phyloP scores from a whole-genome alignment of 768 basidiomycete genomes.

The Termitomyces sp. region DNA sequence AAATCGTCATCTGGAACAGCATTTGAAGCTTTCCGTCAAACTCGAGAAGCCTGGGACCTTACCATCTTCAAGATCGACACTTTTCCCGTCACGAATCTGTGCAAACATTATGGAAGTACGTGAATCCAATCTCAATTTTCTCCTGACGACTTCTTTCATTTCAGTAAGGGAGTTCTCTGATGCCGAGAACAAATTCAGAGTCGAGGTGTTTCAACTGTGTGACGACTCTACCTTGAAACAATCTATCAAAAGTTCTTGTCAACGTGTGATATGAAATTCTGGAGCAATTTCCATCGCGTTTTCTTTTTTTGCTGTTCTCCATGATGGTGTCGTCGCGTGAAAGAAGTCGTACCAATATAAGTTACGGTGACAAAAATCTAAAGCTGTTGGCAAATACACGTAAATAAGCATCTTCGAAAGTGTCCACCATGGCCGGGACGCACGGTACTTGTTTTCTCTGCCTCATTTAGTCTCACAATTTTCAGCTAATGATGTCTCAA shows the following conservation, averaged over 20 bases:
- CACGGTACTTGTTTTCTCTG: constrained; percentile 22
- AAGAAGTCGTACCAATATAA: background rate
- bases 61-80: constrained; percentile 78
- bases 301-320: constrained; percentile 36
- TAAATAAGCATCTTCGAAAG: constrained; percentile 23
- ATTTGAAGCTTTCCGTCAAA: background rate
- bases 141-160: constrained; percentile 50
- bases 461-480: background rate
- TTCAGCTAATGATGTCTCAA: constrained; percentile 4
- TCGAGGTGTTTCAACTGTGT: background rate
- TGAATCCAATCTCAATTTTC: constrained; percentile 49
- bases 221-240: constrained; percentile 41
- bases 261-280: constrained; percentile 40
- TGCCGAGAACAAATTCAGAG: background rate
- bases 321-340: constrained; percentile 19
- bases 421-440: constrained; percentile 36
- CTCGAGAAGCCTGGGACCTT: constrained; percentile 12
- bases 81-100: constrained; percentile 48
- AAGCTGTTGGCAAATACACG: constrained; percentile 22
- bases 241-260: constrained; percentile 42
- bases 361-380: constrained; percentile 8
- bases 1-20: constrained; percentile 65
- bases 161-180: constrained; percentile 59
- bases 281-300: constrained; percentile 33
- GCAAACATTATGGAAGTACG: constrained; percentile 30